Percentiles rank a stretch among this genome's conserved stretches.
These are phyloP conservation scores for Colletotrichum eremochloae DNA, from an alignment of 2,329 filamentous ascomycete species.

Conservation along the genomic window DNA sequence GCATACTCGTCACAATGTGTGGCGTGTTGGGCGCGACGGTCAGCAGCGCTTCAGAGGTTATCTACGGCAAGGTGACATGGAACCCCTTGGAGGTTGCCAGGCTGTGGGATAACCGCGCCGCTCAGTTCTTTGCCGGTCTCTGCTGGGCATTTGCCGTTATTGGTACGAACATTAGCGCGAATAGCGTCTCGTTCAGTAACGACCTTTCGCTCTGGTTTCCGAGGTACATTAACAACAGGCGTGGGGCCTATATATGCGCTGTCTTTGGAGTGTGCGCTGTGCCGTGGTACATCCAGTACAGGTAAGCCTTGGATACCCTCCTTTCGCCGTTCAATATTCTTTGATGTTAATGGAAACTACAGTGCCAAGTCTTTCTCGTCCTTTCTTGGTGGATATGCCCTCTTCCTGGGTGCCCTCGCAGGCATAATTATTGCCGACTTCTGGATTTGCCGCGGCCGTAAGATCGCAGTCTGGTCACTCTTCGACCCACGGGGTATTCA, in stretches of 20 bases:
- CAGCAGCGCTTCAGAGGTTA: conserved; percentile 52
- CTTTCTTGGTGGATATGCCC: conserved; percentile 53
- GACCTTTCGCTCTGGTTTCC: conserved; percentile 67
- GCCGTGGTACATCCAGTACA: conserved; percentile 43
- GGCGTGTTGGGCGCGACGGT: conserved; percentile 63
- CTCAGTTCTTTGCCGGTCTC: conserved; percentile 49
- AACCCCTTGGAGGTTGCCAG: conserved; percentile 48
- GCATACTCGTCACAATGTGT: conserved; percentile 45
- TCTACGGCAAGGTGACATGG: conserved; percentile 48
- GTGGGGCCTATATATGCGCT: conserved; percentile 57
- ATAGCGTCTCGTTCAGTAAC: conserved; percentile 66
- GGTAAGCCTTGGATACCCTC: conserved; percentile 18
- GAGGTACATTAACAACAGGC: conserved; percentile 64
- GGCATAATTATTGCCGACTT: conserved; percentile 55
- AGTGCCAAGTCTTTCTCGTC: conserved; percentile 40
- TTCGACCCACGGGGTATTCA: conserved; percentile 60
- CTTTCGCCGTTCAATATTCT: conserved; percentile 41
- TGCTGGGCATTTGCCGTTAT: conserved; percentile 58
- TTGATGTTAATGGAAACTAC: conserved; percentile 44
- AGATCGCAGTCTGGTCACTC: conserved; percentile 53
- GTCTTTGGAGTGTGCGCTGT: conserved; percentile 39
- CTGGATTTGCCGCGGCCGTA: conserved; percentile 53
- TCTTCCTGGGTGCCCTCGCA: conserved; percentile 55
- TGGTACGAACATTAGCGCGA: conserved; percentile 66
- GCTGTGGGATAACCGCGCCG: conserved; percentile 48